Evolutionary conservation across 2,329 filamentous ascomycete species (phyloP).

Genomic region (Sphaerulina populicola): DNA sequence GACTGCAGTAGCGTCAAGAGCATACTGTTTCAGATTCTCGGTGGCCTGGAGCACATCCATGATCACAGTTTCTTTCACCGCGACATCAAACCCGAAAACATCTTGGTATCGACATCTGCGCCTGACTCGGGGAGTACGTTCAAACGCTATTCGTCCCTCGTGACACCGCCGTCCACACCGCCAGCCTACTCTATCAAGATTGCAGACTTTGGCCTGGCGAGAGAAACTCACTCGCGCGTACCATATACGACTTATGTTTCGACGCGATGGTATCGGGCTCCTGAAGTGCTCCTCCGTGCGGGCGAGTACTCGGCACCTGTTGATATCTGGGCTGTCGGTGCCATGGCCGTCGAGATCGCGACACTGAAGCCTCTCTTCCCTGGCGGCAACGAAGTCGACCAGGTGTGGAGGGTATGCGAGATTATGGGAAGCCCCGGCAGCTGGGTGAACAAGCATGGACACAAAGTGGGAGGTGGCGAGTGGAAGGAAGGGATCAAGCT

Average conservation of each 20-base stretch:
- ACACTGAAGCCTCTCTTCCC: conserved; percentile 95
- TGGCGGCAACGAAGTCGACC: conserved; percentile 94
- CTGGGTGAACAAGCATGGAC: conserved; percentile 90
- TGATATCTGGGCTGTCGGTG: conserved; percentile 96
- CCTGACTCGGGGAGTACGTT: conserved; percentile 78
- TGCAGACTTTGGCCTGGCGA: conserved; percentile 93
- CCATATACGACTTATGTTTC: conserved; percentile 98
- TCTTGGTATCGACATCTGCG: conserved; percentile 85
- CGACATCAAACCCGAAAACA: conserved; percentile 98
- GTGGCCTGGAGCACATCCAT: conserved; percentile 93
- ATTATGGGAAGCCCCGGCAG: conserved; percentile 98
- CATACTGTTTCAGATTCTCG: conserved; percentile 94
- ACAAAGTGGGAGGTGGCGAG: conserved; percentile 83
- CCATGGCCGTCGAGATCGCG: conserved; percentile 96
- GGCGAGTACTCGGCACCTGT: conserved; percentile 96
- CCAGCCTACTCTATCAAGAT: conserved; percentile 95
- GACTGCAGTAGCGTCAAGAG: conserved; percentile 92
- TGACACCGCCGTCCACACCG: conserved; percentile 90
- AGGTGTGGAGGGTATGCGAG: conserved; percentile 97
- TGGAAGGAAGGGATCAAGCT: conserved; percentile 92
- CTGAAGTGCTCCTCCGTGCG: conserved; percentile 84
- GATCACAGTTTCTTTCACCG: conserved; percentile 96
- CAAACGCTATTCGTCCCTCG: conserved; percentile 81
- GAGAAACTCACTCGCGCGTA: conserved; percentile 91
- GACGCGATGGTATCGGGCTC: conserved; percentile 89